Evolutionary conservation across 1,139 yeast species (phyloP).

Genomic region (Kluyveromyces marxianus): DNA sequence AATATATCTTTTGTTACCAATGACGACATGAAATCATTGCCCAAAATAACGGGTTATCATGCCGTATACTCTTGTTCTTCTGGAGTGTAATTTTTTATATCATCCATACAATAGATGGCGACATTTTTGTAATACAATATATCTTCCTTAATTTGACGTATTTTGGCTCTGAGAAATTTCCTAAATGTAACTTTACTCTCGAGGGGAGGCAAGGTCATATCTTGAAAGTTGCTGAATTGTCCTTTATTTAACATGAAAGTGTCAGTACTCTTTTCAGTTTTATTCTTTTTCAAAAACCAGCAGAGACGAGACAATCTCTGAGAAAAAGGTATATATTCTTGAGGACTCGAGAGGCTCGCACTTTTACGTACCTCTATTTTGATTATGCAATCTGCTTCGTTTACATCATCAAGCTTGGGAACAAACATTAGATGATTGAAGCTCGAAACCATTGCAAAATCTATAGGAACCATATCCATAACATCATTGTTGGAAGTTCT

Average conservation of each 20-base stretch:
- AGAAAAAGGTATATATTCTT: background rate
- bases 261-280: background rate
- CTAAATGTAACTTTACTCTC: conserved; percentile 15
- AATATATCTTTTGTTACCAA: background rate
- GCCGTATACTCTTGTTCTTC: background rate
- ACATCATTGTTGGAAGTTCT: background rate
- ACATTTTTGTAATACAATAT: conserved; percentile 14
- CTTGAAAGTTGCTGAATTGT: background rate
- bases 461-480: background rate
- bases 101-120: conserved; percentile 18
- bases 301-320: background rate
- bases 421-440: conserved; percentile 2
- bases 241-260: background rate
- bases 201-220: conserved; percentile 5
- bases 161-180: conserved; percentile 15
- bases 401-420: background rate
- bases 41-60: background rate
- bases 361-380: background rate
- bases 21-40: background rate
- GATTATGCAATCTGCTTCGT: conserved; percentile 2
- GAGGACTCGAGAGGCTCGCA: background rate
- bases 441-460: background rate
- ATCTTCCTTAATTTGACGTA: conserved; percentile 13
- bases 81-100: conserved; percentile 8
- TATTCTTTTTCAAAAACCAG: background rate